Evolutionary conservation across 1,284 basidiomycete genomes (phyloP).

Genomic region (Laetiporus sulphureus): DNA sequence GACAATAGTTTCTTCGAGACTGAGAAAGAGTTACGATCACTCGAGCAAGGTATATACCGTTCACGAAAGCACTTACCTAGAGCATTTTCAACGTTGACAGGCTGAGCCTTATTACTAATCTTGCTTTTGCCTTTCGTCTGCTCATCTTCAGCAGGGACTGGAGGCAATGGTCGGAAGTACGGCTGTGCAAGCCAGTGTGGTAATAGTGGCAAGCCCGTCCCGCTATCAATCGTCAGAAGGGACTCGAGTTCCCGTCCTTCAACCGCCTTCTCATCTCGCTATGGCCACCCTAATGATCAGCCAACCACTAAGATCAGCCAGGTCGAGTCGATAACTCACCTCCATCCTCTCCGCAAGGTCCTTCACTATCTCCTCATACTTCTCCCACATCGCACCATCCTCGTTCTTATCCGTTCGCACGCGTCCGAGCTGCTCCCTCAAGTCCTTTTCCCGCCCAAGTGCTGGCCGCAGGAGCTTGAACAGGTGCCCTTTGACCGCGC

Average conservation of each 20-base stretch:
- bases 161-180: conserved; percentile 55
- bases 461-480: conserved; percentile 89
- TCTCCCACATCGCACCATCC: conserved; percentile 37
- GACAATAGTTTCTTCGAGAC: no score
- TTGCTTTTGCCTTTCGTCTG: not conserved
- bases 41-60: no score
- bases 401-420: conserved; percentile 34
- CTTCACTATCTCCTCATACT: conserved; percentile 55
- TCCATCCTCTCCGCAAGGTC: conserved; percentile 67
- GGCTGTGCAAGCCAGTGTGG: conserved; percentile 88
- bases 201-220: conserved; percentile 52
- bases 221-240: conserved; percentile 41
- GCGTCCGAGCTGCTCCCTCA: conserved; percentile 66
- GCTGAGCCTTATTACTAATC: not conserved
- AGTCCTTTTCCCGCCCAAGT: conserved; percentile 61
- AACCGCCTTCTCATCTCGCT: conserved; percentile 40
- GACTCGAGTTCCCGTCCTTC: conserved; percentile 34
- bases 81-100: not conserved
- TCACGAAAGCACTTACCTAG: not conserved
- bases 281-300: no score
- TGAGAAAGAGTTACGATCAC: no score
- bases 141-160: not conserved
- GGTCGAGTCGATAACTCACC: conserved; percentile 38
- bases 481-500: conserved; percentile 87
- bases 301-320: no score